Conservation (phyloP, 345 rosid genomes). For the Zanthoxylum bungeanum region DNA sequence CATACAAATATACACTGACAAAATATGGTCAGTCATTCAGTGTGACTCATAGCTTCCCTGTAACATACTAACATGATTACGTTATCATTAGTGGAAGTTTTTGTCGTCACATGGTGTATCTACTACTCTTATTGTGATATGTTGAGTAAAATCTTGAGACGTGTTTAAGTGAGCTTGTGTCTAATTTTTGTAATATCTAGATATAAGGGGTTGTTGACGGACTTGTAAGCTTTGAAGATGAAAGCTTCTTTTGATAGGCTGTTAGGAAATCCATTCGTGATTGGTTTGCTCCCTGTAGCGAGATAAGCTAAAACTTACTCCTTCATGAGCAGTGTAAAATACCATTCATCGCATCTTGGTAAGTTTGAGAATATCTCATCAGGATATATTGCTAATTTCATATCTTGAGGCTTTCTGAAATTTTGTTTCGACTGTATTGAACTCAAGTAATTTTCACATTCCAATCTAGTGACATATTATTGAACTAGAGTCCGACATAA, state of each 20-base stretch:
- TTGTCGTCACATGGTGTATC: not conserved
- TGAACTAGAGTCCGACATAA: not conserved
- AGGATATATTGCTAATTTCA: not conserved
- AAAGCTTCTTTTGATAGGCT: constrained; percentile 15
- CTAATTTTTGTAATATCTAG: not conserved
- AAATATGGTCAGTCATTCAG: no score
- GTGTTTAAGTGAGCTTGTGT: not conserved
- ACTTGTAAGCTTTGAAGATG: not conserved
- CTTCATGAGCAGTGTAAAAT: not conserved
- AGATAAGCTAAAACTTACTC: constrained; percentile 5
- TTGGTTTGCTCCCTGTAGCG: constrained; percentile 19
- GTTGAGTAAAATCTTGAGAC: not conserved
- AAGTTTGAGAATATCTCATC: not conserved
- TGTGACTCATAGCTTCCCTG: no score
- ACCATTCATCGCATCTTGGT: not conserved
- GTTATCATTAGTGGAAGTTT: not conserved
- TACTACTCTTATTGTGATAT: not conserved
- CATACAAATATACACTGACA: not conserved
- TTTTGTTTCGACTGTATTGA: not conserved
- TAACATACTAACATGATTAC: no score
- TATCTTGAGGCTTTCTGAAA: not conserved
- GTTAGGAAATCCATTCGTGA: not conserved
- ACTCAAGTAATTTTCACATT: not conserved
- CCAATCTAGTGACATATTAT: not conserved
- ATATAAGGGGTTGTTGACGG: not conserved